Base-by-base conservation (phyloP, 1,139 yeast species). In the Taphrina wiesneri region DNA sequence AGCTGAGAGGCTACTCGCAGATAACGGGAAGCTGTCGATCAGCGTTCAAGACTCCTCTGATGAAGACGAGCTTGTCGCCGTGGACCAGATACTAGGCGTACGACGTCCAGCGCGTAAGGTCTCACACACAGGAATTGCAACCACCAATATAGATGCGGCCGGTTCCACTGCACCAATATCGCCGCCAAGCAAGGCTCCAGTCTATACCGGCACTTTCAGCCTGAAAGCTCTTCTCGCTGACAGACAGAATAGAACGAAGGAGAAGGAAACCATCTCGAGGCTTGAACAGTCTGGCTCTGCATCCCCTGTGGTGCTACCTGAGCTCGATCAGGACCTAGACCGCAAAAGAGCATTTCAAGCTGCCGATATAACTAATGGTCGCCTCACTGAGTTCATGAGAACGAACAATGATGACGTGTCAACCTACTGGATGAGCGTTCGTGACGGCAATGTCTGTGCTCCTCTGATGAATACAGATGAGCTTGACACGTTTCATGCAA, bases 41-140 rank as follows among this genome's bases (percentile, higher is more conserved):
- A 19, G 21, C 28, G 25, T 19, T 26, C 25, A 7, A 17, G 56
- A 17, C 45, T 52, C 46, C 13, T 54, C 59, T 5, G 59, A 54
- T 17, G 59, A 54, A 26, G 59, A 54, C n/a, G 59, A 54, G 34
- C 49, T 54, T 3, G 59, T n/a, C 21, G 46, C 59, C 9, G 15
- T 17, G 49, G 34, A 54, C 13, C 46, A 54, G 32, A 17, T 54
- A 6, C 25, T 54, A 2, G 54, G 54, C 19, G 26, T 17, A 7
- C 56, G 56, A 1, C 2, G 43, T 7, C 17, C 43, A 6, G n/a
- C 43, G 2, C 43, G 43, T 19, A 39, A 39, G 43, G 19, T 15
- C 19, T 13, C 19, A 4, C 43, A n/a, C 7, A 7, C 19, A 13
- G 43, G n/a, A 2, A 13, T 7, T 39, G 43, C 43, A 7, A 15